Percentiles rank a stretch among this genome's conserved stretches.
Conservation (phyloP, 768 basidiomycete genomes). For the Macrolepiota albuminosa region DNA sequence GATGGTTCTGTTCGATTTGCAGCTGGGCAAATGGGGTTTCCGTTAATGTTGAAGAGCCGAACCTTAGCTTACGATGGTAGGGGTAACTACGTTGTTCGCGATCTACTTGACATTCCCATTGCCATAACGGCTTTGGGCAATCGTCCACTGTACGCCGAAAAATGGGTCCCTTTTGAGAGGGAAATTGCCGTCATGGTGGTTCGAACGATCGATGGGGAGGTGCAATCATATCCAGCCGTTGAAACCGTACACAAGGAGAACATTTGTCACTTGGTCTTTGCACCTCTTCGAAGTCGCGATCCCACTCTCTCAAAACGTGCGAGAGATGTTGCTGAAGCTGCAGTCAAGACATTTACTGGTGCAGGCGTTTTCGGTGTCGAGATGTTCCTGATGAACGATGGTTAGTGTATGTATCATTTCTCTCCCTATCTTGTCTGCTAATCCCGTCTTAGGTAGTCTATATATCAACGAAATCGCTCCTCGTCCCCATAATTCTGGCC, state of each 20-base stretch:
- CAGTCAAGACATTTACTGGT: conserved; percentile 73
- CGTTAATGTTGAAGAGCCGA: conserved; percentile 92
- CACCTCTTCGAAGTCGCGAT: conserved; percentile 68
- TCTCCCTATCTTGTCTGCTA: neutral
- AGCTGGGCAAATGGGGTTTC: conserved; percentile 63
- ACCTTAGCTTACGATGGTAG: conserved; percentile 95
- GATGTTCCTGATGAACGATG: conserved; percentile 90
- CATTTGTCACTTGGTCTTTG: conserved; percentile 90
- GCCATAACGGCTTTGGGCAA: conserved; percentile 52
- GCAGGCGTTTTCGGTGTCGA: conserved; percentile 98
- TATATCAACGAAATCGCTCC: conserved; percentile 97
- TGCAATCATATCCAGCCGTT: conserved; percentile 83
- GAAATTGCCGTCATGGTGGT: conserved; percentile 99
- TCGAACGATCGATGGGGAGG: conserved; percentile 65
- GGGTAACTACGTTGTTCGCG: conserved; percentile 79
- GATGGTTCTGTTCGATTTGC: conserved; percentile 48
- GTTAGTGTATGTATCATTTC: conserved; percentile 35
- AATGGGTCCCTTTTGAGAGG: conserved; percentile 83
- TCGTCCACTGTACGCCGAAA: conserved; percentile 87
- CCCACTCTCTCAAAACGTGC: conserved; percentile 54
- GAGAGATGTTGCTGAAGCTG: conserved; percentile 70
- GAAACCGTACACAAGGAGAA: conserved; percentile 95
- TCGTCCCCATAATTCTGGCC: conserved; percentile 96
- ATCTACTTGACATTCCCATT: conserved; percentile 44
- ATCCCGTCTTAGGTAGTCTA: conserved; percentile 49